Base-by-base conservation (phyloP, 768 basidiomycete genomes). In the Termitomyces sp. region DNA sequence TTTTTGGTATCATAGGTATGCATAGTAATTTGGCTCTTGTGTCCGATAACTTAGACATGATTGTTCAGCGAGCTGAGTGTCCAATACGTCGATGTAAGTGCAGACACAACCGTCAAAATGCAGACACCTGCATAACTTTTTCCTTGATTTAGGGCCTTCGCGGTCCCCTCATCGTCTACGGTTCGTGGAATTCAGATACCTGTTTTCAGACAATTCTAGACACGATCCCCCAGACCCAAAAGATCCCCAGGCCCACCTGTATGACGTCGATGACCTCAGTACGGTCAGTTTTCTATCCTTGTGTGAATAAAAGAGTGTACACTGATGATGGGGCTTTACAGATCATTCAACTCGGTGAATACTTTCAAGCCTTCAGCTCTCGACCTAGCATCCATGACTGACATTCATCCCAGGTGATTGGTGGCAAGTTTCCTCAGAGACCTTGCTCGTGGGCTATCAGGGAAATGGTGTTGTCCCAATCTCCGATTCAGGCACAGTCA, bases 401-500 rank as follows among this genome's bases (percentile, higher is more conserved):
- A 40, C 43, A 10, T 35, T 57, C 24, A 35, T 33, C 10, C 28
- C 72, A 44, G 72, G 77, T 26, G 80, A 81, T 56, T 80, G 80
- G 80, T 81, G 68, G 64, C 65, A 72, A 58, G 62, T 55, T 51
- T 53, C 67, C 22, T 65, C 51, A 9, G 12, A 53, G n/a, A 40
- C 52, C 33, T 53, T 74, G 60, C 70, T 76, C 61, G 60, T 67
- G 58, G 56, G 43, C 3, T 60, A 68, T 57, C 51, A 65, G 58
- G 58, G 58, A 18, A 61, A 66, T 40, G 69, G 66, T 38, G 67
- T 68, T 55, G 66, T 69, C 35, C 70, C 70, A n/a, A 63, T 69
- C 14, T 68, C 40, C 24, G 64, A 78, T 57, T 72, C 78, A n/a
- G 72, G 71, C 2, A 64, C 80, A 32, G 74, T 81, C 54, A 82